These are phyloP conservation scores for rapeseed (Brassica napus) DNA, from an alignment of 345 rosid genomes.

Conservation along the genomic window Da-Ae NC_063443.1:10027501-10028000, in stretches of 20 bases:
- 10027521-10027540: not conserved
- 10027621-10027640: not conserved
- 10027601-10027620: not conserved
- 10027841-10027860: not conserved
- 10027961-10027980: not conserved
- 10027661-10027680: not conserved
- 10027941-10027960: not conserved
- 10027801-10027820: not conserved
- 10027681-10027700: not conserved
- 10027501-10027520: not conserved
- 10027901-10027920: not conserved
- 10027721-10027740: not conserved
- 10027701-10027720: not conserved
- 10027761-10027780: not conserved
- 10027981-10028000: slow-evolving; percentile 14
- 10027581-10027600: not conserved
- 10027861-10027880: no score
- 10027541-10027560: not conserved
- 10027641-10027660: not conserved
- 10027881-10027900: not conserved
- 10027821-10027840: not conserved
- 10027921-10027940: not conserved
- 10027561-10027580: not conserved
- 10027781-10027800: not conserved
- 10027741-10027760: not conserved